Evolutionary conservation across 1,139 yeast species (phyloP).

Genomic region (Nadsonia commutata): DNA sequence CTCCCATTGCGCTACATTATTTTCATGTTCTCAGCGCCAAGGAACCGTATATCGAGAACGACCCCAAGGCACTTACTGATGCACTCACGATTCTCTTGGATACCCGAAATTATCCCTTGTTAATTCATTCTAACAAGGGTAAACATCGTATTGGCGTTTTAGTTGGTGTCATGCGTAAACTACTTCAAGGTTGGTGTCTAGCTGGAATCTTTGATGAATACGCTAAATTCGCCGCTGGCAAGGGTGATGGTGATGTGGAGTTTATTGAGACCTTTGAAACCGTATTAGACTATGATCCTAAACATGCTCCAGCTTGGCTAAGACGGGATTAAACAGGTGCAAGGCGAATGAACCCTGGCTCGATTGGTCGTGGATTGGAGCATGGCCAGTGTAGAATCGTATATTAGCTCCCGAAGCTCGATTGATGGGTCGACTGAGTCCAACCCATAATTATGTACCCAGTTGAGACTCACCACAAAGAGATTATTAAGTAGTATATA

Average conservation of each 20-base stretch:
- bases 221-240: slow-evolving; percentile 83
- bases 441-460: no score
- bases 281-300: slow-evolving; percentile 16
- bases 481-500: no score
- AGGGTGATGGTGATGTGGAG: slow-evolving; percentile 82
- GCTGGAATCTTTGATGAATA: slow-evolving; percentile 92
- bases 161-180: slow-evolving; percentile 74
- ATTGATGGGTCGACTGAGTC: no score
- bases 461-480: no score
- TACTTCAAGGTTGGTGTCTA: slow-evolving; percentile 84
- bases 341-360: no score
- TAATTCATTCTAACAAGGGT: slow-evolving; percentile 88
- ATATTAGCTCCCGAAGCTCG: no score
- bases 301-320: slow-evolving; percentile 21
- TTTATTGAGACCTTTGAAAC: slow-evolving; percentile 19
- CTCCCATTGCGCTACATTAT: slow-evolving; percentile 38
- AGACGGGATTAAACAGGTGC: slow-evolving; percentile 7
- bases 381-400: no score
- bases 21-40: slow-evolving; percentile 56
- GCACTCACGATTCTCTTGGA: slow-evolving; percentile 56
- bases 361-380: neutral
- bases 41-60: slow-evolving; percentile 54
- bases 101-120: slow-evolving; percentile 64
- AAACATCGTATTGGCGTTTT: slow-evolving; percentile 88
- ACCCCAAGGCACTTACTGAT: slow-evolving; percentile 40